Conservation (phyloP, 495 filamentous ascomycete genomes). For the Penicillium steckii region DNA sequence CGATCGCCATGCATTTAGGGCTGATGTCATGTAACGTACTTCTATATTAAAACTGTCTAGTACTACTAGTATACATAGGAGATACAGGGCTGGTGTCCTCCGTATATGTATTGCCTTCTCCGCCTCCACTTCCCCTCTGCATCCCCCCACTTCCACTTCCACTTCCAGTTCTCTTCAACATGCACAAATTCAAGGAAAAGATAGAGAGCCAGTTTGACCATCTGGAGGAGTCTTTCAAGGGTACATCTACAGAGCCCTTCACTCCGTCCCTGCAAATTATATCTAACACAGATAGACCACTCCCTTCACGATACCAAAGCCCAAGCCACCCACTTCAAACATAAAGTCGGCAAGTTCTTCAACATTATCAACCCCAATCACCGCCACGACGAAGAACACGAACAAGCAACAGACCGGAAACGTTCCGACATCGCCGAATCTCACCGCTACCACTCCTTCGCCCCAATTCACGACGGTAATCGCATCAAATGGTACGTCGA, state of each 20-base stretch:
- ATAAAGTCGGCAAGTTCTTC: slow-evolving; percentile 65
- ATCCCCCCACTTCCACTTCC: slow-evolving; percentile 1
- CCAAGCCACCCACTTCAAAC: slow-evolving; percentile 53
- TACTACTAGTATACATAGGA: no score
- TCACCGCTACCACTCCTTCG: slow-evolving; percentile 85
- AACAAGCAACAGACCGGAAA: slow-evolving; percentile 79
- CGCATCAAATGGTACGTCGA: slow-evolving; percentile 97
- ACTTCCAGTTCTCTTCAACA: slow-evolving; percentile 14
- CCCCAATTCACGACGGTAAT: slow-evolving; percentile 80
- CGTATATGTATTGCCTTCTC: neutral
- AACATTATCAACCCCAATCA: slow-evolving; percentile 85
- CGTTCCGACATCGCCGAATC: slow-evolving; percentile 66
- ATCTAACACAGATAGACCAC: slow-evolving; percentile 22
- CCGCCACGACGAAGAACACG: slow-evolving; percentile 92
- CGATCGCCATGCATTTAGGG: no score
- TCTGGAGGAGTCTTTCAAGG: slow-evolving; percentile 35
- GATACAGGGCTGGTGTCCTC: no score
- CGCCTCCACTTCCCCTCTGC: slow-evolving; percentile 5
- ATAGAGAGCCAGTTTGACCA: slow-evolving; percentile 26
- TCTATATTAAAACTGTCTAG: no score
- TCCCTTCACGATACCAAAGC: slow-evolving; percentile 48
- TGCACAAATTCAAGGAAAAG: slow-evolving; percentile 35
- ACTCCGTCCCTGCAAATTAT: neutral
- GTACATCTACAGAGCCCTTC: slow-evolving; percentile 15
- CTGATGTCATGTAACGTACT: no score